Evolutionary conservation across 768 basidiomycete genomes (phyloP).

Genomic region (Asterophora parasitica): DNA sequence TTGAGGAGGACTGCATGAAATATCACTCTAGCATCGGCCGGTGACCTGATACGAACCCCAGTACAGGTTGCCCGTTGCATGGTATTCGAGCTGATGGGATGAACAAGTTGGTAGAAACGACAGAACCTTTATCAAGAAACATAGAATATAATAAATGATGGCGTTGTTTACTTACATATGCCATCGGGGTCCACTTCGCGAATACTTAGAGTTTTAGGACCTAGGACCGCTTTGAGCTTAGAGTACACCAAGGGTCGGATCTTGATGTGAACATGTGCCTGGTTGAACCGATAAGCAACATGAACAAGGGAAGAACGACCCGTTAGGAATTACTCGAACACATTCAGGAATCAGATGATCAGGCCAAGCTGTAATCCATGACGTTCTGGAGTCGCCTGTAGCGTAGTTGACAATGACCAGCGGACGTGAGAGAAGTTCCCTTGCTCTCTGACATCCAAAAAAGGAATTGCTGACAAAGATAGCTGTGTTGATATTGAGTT

Average conservation of each 20-base stretch:
- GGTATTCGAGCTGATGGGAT: background rate
- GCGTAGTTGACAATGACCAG: too few species aligned
- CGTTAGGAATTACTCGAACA: background rate
- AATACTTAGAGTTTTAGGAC: constrained; percentile 52
- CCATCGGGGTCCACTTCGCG: constrained; percentile 28
- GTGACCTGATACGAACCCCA: constrained; percentile 46
- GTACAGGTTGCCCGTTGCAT: constrained; percentile 53
- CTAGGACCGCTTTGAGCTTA: constrained; percentile 24
- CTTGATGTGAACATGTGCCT: constrained; percentile 32
- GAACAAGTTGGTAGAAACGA: constrained; percentile 18
- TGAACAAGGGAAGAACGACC: constrained; percentile 9
- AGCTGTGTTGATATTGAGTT: too few species aligned
- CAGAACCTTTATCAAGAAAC: constrained; percentile 31
- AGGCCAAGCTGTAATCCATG: too few species aligned
- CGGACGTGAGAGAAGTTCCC: too few species aligned
- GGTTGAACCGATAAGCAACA: constrained; percentile 17
- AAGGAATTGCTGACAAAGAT: too few species aligned
- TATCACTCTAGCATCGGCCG: constrained; percentile 52
- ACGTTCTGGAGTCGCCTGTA: too few species aligned
- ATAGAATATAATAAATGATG: constrained; percentile 36
- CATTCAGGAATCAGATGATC: too few species aligned
- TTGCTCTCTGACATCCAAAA: too few species aligned
- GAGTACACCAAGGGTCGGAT: constrained; percentile 27
- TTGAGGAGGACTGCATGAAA: constrained; percentile 69
- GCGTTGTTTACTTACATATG: constrained; percentile 34